Conservation (phyloP, 2,329 filamentous ascomycete genomes). For the Cladophialophora immunda region DNA sequence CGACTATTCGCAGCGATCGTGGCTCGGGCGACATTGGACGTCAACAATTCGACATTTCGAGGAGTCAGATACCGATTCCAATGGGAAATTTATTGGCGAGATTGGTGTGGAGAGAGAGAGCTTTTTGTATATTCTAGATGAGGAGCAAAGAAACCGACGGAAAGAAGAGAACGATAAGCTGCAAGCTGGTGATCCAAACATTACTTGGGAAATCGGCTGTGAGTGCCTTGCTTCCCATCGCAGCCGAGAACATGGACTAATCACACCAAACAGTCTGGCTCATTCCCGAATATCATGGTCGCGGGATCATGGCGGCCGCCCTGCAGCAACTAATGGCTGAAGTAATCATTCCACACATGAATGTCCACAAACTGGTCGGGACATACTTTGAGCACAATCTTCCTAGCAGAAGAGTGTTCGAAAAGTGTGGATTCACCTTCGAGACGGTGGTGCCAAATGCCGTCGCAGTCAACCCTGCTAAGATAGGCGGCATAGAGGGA, state of each 20-base stretch:
- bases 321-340: constrained; percentile 41
- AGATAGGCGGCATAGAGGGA: constrained; percentile 12
- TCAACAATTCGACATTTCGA: constrained; percentile 27
- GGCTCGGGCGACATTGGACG: constrained; percentile 18
- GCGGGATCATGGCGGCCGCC: constrained; percentile 45
- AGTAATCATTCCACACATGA: constrained; percentile 45
- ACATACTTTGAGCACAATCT: constrained; percentile 42
- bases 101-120: constrained; percentile 39
- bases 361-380: constrained; percentile 38
- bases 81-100: constrained; percentile 40
- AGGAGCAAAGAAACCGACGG: constrained; percentile 34
- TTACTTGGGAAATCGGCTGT: constrained; percentile 40
- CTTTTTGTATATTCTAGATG: constrained; percentile 41
- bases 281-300: constrained; percentile 41
- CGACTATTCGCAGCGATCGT: constrained; percentile 8
- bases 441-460: constrained; percentile 16
- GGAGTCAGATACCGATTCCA: constrained; percentile 11
- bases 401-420: constrained; percentile 43
- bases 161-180: constrained; percentile 38
- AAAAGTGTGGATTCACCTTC: constrained; percentile 43
- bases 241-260: background rate
- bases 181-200: constrained; percentile 38
- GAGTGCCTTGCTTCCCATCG: background rate
- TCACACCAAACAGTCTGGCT: constrained; percentile 35
- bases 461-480: constrained; percentile 13